A percentile compares a stretch with the other conserved stretches of the same genome.
Conservation (phyloP, 2,329 filamentous ascomycete genomes). For the Ophiostoma quercus region DNA sequence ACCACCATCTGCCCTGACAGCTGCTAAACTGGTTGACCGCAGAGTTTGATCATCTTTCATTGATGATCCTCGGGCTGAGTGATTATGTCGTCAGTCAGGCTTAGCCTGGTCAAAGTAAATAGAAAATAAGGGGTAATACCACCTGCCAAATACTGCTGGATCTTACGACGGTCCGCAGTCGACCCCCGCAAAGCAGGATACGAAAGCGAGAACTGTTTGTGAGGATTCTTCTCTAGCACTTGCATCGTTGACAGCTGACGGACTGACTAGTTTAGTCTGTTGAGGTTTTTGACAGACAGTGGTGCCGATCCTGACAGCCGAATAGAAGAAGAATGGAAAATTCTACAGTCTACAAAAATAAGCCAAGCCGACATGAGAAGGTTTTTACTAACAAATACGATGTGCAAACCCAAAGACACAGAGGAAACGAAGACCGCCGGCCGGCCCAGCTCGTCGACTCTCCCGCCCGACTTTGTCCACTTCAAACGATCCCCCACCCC, state of each 20-base stretch:
- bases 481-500: not conserved
- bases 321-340: not conserved
- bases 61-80: not conserved
- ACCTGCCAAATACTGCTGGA: slow-evolving; percentile 4
- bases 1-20: not conserved
- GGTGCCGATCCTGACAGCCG: not conserved
- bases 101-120: not conserved
- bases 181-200: not conserved
- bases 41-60: not conserved
- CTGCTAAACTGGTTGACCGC: not conserved
- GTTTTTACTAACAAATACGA: not conserved
- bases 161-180: not conserved
- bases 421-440: not conserved
- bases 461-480: not conserved
- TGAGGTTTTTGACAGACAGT: not conserved
- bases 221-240: not conserved
- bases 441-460: not conserved
- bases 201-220: not conserved
- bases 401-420: not conserved
- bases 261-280: not conserved
- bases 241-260: slow-evolving; percentile 2
- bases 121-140: slow-evolving; percentile 10
- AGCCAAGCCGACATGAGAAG: not conserved
- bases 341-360: not conserved
- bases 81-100: not conserved